These are phyloP conservation scores for Croton laevigatus DNA, from an alignment of 441 rosid genomes.

Conservation along the genomic window DNA sequence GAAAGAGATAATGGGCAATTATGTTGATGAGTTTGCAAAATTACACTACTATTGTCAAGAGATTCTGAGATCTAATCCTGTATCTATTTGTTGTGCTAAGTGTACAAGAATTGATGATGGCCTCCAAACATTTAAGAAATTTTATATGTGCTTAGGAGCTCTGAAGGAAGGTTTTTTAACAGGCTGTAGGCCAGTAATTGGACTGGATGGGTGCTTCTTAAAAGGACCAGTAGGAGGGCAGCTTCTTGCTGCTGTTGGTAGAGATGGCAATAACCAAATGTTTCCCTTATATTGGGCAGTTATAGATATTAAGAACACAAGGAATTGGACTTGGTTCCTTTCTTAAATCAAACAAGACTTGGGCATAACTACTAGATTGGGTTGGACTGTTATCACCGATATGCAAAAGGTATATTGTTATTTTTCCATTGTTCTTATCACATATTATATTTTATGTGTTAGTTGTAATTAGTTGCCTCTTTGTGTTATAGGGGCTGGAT, in stretches of 20 bases:
- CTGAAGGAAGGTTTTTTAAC: not conserved
- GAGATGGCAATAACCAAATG: not conserved
- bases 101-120: not conserved
- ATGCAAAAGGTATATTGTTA: not conserved
- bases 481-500: not conserved
- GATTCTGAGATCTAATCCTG: not conserved
- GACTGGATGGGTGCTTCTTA: not conserved
- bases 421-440: not conserved
- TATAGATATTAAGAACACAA: not conserved
- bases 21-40: not conserved
- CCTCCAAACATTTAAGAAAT: not conserved
- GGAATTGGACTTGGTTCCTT: not conserved
- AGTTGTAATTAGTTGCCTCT: not conserved
- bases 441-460: no score
- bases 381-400: not conserved
- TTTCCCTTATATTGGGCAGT: not conserved
- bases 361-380: not conserved
- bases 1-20: not conserved
- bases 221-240: not conserved
- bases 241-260: not conserved
- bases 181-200: not conserved
- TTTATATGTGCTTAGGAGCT: not conserved
- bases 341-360: not conserved
- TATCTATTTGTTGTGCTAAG: not conserved
- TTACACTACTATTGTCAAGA: not conserved